Conservation (phyloP, 352 stramenopile species). For the Phytophthora fragariae region DNA sequence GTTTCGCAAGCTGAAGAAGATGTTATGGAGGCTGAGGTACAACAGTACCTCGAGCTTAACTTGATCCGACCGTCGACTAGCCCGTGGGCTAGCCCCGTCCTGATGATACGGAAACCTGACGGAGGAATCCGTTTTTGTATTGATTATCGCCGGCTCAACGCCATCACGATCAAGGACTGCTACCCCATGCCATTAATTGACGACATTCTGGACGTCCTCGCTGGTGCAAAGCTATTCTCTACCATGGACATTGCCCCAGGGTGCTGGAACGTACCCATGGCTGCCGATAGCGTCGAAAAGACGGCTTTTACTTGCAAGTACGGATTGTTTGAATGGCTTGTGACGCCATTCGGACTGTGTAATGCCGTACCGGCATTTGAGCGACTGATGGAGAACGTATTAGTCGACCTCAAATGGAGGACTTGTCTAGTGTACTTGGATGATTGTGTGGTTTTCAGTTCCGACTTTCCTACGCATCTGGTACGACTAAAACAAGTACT, state of each 20-base stretch:
- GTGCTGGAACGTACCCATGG: neutral
- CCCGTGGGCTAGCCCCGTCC: neutral
- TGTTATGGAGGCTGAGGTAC: slow-evolving; percentile 12
- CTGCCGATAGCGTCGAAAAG: neutral
- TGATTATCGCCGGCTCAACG: too few species aligned
- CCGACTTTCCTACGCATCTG: slow-evolving; percentile 8
- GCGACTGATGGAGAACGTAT: slow-evolving; percentile 7
- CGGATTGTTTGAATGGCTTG: neutral
- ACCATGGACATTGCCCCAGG: neutral
- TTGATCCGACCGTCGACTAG: neutral
- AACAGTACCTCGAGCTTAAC: slow-evolving; percentile 8
- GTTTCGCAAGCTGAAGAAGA: slow-evolving; percentile 13
- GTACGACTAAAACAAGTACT: neutral
- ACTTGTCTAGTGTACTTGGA: too few species aligned
- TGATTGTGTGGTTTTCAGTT: too few species aligned
- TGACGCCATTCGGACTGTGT: too few species aligned
- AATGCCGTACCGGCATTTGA: neutral
- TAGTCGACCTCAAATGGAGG: slow-evolving; percentile 1
- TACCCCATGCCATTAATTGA: slow-evolving; percentile 19
- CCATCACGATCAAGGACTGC: slow-evolving; percentile 10
- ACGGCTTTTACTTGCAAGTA: slow-evolving; percentile 14
- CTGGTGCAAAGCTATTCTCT: slow-evolving; percentile 2
- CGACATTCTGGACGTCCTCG: slow-evolving; percentile 20
- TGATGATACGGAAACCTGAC: neutral
- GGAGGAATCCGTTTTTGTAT: too few species aligned